Base-by-base conservation (phyloP, 2,329 filamentous ascomycete species). In the Diaporthe sp. region DNA sequence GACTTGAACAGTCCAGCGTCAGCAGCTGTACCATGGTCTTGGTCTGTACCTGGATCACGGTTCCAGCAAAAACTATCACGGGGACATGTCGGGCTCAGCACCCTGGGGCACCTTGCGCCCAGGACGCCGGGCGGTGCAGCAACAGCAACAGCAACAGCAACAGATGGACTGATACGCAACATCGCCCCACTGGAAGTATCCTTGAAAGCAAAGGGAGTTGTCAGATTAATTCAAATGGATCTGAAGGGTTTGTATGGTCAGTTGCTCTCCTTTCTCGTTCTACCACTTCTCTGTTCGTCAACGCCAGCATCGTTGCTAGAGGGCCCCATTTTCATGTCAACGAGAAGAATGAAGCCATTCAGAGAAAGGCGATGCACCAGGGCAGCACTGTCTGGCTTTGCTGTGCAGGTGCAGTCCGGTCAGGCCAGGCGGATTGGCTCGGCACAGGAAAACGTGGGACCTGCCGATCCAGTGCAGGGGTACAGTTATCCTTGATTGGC, bases 381-480 rank as follows among this genome's bases (percentile, higher is more conserved):
- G 15, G 5, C 31, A n/a, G 28, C 55, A 44, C 42, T 5, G 42
- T 17, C 28, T 58, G 28, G 28, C 55, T 17, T 63, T 9, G 58
- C 10, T 15, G n/a, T 39, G 37, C 37, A 39, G 37, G 12, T 39
- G 37, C 37, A 13, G 37, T 39, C 37, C 37, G 37, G 5, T 5
- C 37, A 39, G 37, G 28, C 31, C 63, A n/a, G 47, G 31, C 63
- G 65, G 47, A 53, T 68, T 53, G 65, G 65, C 47, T 68, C 47
- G 65, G 47, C 65, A 39, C 34, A 39, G 28, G 13, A 53, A 13
- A 68, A 39, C 28, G 65, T 53, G 47, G 61, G 44, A 68, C 44
- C 65, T 68, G 65, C 65, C 65, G 47, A 53, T 53, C 31, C 3
- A 12, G 20, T n/a, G 63, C 28, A 68, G 44, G 47, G 65, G 34